Base-by-base conservation (phyloP, 225 moss, liverwort and hornwort genomes). In the Sphagnum tenellum region DNA sequence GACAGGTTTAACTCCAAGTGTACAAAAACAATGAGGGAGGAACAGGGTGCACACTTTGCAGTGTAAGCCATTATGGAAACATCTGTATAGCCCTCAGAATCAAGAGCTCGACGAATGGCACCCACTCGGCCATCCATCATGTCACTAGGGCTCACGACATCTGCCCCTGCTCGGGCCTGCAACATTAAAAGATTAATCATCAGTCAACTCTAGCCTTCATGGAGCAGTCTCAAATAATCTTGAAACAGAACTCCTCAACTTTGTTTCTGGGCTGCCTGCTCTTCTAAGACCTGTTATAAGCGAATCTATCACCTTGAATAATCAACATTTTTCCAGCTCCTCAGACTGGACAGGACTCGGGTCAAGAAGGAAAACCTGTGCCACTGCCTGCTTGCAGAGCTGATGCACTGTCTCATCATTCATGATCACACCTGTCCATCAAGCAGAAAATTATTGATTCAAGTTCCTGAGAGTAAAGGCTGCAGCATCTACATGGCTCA, bases 71-170 rank as follows among this genome's bases (percentile, higher is more conserved):
- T 98, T 60, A 98, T 98, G 29, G 90, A 89, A 61, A 98, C 93
- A 75, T 93, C 90, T 67, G 86, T 82, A 67, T 87, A 77, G 49
- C 96, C 96, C 67, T 90, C 93, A 54, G 89, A 73, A 69, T 98
- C 96, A 64, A 98, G 83, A 63, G 90, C 96, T 67, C 79, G 81
- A 56, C 96, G 90, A 60, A 98, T 98, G 12, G 85, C 93, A 73
- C 96, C 96, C 44, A 98, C 76, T 61, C 96, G 96, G 52, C 96
- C 96, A 74, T 98, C 96, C 96, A 98, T 98, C 96, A 98, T 98
- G 77, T 98, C 96, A 76, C 93, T 93, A 9, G 96, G 96, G 76
- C 96, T 98, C 14, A 98, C 93, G 45, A 98, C 90, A 80, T 98
- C 96, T 65, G 96, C 96, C 64, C 96, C 96, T 74, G 96, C 96